Evolutionary conservation across 2,329 filamentous ascomycete genomes (phyloP).

Genomic region (Diplodia intermedia): DNA sequence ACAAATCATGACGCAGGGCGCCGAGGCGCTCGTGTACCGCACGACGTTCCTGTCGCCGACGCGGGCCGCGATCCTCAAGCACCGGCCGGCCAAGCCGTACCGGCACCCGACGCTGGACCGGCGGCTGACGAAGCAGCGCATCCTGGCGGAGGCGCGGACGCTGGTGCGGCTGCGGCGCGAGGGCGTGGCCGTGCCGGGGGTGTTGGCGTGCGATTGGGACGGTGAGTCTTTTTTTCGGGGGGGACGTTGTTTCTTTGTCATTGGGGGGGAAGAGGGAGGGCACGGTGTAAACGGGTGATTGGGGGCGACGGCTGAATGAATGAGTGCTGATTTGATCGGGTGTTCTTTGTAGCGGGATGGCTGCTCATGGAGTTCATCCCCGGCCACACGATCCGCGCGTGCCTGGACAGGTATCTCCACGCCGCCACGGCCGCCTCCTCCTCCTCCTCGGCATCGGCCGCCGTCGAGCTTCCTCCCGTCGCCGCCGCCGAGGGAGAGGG

Average conservation of each 20-base stretch:
- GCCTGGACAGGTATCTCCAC: conserved; percentile 31
- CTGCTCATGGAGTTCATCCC: conserved; percentile 32
- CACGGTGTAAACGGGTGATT: too few species aligned
- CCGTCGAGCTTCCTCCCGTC: neutral
- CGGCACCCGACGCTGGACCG: conserved; percentile 88
- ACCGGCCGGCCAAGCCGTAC: conserved; percentile 90
- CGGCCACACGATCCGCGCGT: conserved; percentile 31
- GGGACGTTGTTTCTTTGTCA: conserved; percentile 39
- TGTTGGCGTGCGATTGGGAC: conserved; percentile 73
- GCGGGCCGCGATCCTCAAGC: conserved; percentile 81
- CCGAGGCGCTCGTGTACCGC: conserved; percentile 92
- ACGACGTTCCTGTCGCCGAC: conserved; percentile 76
- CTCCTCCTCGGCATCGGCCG: neutral
- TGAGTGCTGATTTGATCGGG: neutral
- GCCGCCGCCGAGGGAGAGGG: neutral
- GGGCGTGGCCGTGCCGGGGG: conserved; percentile 80
- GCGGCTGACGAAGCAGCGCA: conserved; percentile 83
- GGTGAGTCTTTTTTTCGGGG: conserved; percentile 33
- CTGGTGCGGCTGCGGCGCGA: conserved; percentile 79
- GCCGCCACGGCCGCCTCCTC: neutral
- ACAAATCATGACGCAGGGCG: conserved; percentile 84
- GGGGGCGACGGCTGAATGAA: conserved; percentile 54
- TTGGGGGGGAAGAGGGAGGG: conserved; percentile 58
- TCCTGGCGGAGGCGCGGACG: conserved; percentile 87
- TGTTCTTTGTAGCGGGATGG: conserved; percentile 25